These are phyloP conservation scores for Colletotrichum paranaense DNA, from an alignment of 2,329 filamentous ascomycete species.

Conservation along the genomic window DNA sequence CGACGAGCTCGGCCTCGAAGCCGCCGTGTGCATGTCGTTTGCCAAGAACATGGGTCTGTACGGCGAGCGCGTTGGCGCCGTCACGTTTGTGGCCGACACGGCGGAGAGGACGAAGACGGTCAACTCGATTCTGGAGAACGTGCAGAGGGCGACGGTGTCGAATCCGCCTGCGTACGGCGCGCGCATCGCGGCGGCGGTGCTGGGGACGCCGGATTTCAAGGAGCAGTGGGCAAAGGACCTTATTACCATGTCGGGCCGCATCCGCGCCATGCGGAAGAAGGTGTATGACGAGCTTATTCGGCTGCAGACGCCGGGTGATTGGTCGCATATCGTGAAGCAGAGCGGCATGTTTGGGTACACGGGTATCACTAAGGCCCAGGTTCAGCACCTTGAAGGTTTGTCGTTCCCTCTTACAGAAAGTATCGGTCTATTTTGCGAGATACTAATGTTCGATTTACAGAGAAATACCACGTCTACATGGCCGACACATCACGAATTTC, in stretches of 20 bases:
- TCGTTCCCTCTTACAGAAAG: background rate
- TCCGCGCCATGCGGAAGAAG: conserved; percentile 47
- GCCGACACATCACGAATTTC: conserved; percentile 51
- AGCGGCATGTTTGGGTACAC: conserved; percentile 57
- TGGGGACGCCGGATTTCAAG: conserved; percentile 41
- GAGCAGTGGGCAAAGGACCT: conserved; percentile 50
- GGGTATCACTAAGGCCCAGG: conserved; percentile 60
- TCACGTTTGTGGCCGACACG: conserved; percentile 41
- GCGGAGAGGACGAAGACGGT: conserved; percentile 34
- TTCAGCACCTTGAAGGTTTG: conserved; percentile 48
- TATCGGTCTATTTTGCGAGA: background rate
- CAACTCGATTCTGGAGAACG: conserved; percentile 45
- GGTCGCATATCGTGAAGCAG: conserved; percentile 50
- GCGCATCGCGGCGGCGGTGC: conserved; percentile 46
- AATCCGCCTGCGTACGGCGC: conserved; percentile 50
- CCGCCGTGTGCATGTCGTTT: conserved; percentile 69
- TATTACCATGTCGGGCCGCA: conserved; percentile 49
- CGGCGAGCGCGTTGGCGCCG: conserved; percentile 49
- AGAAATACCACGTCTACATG: conserved; percentile 51
- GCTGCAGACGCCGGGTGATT: conserved; percentile 48
- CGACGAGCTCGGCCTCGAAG: conserved; percentile 54
- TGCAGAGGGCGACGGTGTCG: conserved; percentile 48
- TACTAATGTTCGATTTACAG: conserved; percentile 30
- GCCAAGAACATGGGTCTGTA: conserved; percentile 68
- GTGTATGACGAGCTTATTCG: conserved; percentile 46